These are phyloP conservation scores for Bimuria novae-zelandiae DNA, from an alignment of 2,329 filamentous ascomycete species.

Conservation along the genomic window DNA sequence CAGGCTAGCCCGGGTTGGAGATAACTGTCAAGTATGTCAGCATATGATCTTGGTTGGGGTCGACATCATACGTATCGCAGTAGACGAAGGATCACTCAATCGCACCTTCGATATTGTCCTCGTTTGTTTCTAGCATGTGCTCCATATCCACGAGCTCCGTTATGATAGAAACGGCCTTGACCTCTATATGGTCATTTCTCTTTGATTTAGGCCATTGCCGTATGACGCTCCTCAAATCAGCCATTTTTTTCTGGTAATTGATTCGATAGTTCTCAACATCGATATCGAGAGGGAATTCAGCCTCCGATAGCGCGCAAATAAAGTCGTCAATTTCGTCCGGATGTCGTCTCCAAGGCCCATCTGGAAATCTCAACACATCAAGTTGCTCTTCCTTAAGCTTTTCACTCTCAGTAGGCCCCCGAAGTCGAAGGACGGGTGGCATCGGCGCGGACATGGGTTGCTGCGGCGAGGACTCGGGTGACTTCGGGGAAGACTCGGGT, in stretches of 20 bases:
- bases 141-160: not conserved
- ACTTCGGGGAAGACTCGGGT: not conserved
- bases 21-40: not conserved
- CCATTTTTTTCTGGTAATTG: not conserved
- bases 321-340: not conserved
- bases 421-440: not conserved
- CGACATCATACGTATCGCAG: not conserved
- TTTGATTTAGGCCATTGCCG: not conserved
- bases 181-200: not conserved
- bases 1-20: not conserved
- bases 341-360: not conserved
- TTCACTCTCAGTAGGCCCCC: not conserved
- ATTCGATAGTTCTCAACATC: not conserved
- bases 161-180: not conserved
- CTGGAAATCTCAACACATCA: not conserved
- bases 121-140: not conserved
- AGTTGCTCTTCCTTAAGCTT: not conserved
- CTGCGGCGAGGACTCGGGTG: too few relatives aligned
- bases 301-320: not conserved
- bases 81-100: not conserved
- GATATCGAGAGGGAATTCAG: not conserved
- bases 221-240: not conserved
- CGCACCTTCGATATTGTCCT: not conserved
- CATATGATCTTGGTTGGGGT: not conserved
- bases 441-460: not conserved